Evolutionary conservation across 768 basidiomycete genomes (phyloP).

Genomic region (Boletus eberwhitei): DNA sequence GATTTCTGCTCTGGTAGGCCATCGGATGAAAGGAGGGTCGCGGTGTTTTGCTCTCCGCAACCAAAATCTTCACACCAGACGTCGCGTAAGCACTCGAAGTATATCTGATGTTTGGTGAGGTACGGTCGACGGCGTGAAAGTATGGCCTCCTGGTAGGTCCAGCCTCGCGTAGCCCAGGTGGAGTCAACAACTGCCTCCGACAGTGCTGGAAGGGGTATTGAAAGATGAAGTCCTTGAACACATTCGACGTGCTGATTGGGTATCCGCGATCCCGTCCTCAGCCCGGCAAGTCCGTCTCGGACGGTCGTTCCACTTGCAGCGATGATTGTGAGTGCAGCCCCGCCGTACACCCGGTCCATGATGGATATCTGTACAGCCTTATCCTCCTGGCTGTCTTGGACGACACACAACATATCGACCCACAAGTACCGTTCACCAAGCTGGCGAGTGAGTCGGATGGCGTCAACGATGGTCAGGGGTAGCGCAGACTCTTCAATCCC

Average conservation of each 20-base stretch:
- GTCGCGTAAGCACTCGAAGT: constrained; percentile 22
- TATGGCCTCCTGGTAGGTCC: constrained; percentile 23
- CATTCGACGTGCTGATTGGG: constrained; percentile 14
- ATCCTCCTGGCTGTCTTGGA: constrained; percentile 21
- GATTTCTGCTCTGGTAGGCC: neutral
- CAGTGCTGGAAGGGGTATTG: constrained; percentile 16
- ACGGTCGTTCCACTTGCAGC: constrained; percentile 16
- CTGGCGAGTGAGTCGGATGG: constrained; percentile 15
- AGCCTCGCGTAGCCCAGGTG: constrained; percentile 19
- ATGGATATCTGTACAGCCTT: constrained; percentile 13
- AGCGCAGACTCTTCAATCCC: neutral
- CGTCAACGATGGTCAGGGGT: constrained; percentile 16
- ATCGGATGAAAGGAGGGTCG: constrained; percentile 5
- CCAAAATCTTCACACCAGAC: constrained; percentile 24
- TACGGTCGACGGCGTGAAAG: constrained; percentile 22
- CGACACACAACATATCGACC: constrained; percentile 25
- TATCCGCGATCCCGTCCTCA: constrained; percentile 8
- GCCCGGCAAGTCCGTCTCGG: constrained; percentile 11
- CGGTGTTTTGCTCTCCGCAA: constrained; percentile 12
- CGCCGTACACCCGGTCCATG: constrained; percentile 21
- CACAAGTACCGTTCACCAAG: constrained; percentile 25
- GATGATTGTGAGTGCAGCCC: constrained; percentile 16
- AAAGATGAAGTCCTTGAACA: constrained; percentile 22
- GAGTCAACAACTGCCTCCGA: constrained; percentile 4
- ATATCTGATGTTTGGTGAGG: constrained; percentile 21